phyloP scores from a whole-genome alignment of 345 rosid genomes.

The Pistacia vera region DNA sequence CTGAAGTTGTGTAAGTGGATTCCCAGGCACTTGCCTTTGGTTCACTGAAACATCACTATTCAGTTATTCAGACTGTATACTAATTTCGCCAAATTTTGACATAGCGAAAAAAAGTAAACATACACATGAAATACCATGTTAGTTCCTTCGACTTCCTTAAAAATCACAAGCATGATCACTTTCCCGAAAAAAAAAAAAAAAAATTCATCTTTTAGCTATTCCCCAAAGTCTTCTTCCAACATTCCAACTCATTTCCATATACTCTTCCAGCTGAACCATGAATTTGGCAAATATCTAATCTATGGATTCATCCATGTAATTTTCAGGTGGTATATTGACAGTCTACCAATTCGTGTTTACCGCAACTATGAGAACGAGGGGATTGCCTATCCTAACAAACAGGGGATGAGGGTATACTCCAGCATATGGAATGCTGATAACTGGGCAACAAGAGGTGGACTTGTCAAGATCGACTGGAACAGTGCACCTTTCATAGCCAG shows the following conservation, averaged over 20 bases:
- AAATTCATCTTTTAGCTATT: not conserved
- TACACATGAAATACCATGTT: not conserved
- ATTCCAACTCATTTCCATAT: constrained; percentile 2
- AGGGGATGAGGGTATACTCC: constrained; percentile 66
- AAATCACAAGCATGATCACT: not conserved
- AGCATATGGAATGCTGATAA: constrained; percentile 80
- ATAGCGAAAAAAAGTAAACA: not conserved
- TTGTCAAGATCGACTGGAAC: constrained; percentile 60
- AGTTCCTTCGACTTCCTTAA: not conserved
- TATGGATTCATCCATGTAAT: constrained; percentile 15
- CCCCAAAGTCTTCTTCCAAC: not conserved
- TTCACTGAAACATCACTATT: not conserved
- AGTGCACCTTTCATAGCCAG: constrained; percentile 56
- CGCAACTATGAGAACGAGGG: constrained; percentile 57
- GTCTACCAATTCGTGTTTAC: constrained; percentile 58
- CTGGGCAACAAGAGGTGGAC: constrained; percentile 84
- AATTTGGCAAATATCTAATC: not conserved
- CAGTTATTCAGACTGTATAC: not conserved
- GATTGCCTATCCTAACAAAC: constrained; percentile 69
- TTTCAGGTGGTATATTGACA: constrained; percentile 65
- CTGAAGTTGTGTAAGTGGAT: constrained; percentile 56
- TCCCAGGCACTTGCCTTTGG: not conserved
- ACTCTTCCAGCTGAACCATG: not conserved
- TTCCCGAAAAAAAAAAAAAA: not conserved
- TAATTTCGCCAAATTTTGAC: not conserved